Percentiles rank a stretch among this genome's conserved stretches.
Conservation (phyloP, 2,329 filamentous ascomycete species). For the Cytospora chrysosperma region DNA sequence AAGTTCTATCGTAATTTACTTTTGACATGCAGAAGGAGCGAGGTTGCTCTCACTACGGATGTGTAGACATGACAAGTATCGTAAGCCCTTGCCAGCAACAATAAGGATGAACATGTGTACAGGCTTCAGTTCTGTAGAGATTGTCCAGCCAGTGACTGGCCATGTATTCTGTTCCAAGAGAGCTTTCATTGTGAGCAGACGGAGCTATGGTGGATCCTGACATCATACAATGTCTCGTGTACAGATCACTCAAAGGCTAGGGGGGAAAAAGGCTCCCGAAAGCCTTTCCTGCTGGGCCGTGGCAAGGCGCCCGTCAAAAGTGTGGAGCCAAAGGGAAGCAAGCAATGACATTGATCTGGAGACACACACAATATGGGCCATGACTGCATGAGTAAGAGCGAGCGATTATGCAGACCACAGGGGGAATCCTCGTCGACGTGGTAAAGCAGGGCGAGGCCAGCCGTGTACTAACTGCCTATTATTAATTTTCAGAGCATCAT, state of each 20-base stretch:
- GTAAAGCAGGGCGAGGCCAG: too few species aligned
- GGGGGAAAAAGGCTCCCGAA: not conserved
- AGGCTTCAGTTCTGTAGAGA: too few species aligned
- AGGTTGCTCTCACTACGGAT: too few species aligned
- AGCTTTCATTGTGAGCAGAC: conserved; percentile 16
- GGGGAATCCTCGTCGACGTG: not conserved
- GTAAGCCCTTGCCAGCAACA: not conserved
- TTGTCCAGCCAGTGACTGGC: too few species aligned
- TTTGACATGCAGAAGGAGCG: too few species aligned
- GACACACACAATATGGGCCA: not conserved
- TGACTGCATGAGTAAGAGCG: not conserved
- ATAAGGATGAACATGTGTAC: not conserved
- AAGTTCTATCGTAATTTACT: too few species aligned
- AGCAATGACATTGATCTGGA: not conserved
- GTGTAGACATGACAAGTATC: too few species aligned
- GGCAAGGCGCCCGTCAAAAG: not conserved
- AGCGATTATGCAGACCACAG: not conserved
- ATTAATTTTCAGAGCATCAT: not conserved
- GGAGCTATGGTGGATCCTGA: conserved; percentile 10
- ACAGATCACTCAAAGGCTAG: not conserved
- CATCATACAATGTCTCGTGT: conserved; percentile 10
- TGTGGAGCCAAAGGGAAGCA: not conserved
- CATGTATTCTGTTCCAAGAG: not conserved
- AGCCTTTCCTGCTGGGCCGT: not conserved
- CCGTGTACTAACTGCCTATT: too few species aligned